Percentiles rank a stretch among this genome's conserved stretches.
phyloP scores from a whole-genome alignment of 1,284 basidiomycete genomes.

The Malassezia japonica region DNA sequence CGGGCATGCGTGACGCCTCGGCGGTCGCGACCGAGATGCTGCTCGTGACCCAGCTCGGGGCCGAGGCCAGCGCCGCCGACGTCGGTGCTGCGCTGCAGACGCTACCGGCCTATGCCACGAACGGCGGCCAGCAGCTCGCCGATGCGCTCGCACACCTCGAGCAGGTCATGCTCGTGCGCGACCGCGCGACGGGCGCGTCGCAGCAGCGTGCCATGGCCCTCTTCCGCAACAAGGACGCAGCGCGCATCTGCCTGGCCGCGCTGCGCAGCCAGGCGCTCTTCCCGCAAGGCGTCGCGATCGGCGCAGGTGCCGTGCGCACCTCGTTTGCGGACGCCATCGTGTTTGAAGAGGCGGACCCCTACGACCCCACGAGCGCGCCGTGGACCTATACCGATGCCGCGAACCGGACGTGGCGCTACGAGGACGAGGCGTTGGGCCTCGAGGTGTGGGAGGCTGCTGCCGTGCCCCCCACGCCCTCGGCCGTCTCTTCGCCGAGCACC shows the following conservation, averaged over 20 bases:
- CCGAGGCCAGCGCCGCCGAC: background rate
- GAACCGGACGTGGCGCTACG: slow-evolving; percentile 12
- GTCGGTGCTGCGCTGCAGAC: slow-evolving; percentile 3
- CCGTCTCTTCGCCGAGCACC: background rate
- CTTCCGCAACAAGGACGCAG: slow-evolving; percentile 7
- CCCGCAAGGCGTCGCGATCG: slow-evolving; percentile 3
- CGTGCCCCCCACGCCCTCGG: background rate
- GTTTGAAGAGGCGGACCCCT: slow-evolving; percentile 18
- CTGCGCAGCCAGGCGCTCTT: slow-evolving; percentile 1
- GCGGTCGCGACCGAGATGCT: slow-evolving; percentile 10
- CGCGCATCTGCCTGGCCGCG: background rate
- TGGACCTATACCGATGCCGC: slow-evolving; percentile 8
- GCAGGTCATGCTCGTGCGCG: slow-evolving; percentile 12
- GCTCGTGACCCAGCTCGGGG: slow-evolving; percentile 6
- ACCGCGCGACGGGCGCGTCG: slow-evolving; percentile 4
- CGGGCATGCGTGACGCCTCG: slow-evolving; percentile 14
- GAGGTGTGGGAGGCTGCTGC: slow-evolving; percentile 10
- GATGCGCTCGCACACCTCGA: background rate
- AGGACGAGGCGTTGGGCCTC: slow-evolving; percentile 14
- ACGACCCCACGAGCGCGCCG: slow-evolving; percentile 13
- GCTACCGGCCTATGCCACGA: background rate
- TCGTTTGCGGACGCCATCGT: slow-evolving; percentile 12
- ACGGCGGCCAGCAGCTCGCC: background rate
- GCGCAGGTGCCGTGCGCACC: background rate
- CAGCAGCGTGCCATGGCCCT: slow-evolving; percentile 1